Base-by-base conservation (phyloP, 257 asterid species). In the Gentiana macrophylla region DNA sequence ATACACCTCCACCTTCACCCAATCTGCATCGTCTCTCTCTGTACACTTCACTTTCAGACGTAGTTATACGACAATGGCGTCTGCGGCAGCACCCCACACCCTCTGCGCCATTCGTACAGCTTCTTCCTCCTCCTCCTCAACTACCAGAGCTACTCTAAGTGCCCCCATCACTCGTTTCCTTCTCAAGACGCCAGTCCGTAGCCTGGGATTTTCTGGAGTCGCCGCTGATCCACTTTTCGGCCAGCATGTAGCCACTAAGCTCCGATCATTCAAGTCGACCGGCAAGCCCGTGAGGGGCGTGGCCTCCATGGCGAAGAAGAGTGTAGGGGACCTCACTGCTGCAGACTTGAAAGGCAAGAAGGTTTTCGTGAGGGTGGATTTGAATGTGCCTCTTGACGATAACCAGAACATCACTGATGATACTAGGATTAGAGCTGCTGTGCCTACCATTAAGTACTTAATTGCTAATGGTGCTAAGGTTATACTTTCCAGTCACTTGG, bases 351-450 rank as follows among this genome's bases (percentile, higher is more conserved):
- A 82, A 83, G 86, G 92, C 10, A 85, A 82, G 64, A 84, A 58
- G 57, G 91, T 84, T 12, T 76, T 84, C 46, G 84, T 84, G 5
- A 70, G 94, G 63, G 94, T 78, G n/a, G 88, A 85, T 64, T 74
- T 84, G 67, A 84, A 84, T 69, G 94, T 84, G 48, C 91, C 94
- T 6, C 79, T 84, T 33, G 94, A 84, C 64, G 91, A 80, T 8
- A 70, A 51, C 8, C 81, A 73, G 73, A 82, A 72, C 38, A 84
- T 84, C 44, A 79, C 91, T 3, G 91, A 84, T 70, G 94, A 84
- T 51, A 77, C 90, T 49, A 84, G 94, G 79, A 81, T 84, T 53
- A 77, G 94, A 72, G 94, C 94, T 56, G 90, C 94, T 47, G 50
- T 81, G 0, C 94, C 90, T n/a, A 84, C 94, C 43, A 81, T 81